phyloP scores from a whole-genome alignment of 1,284 basidiomycete species.

The Vanrija humicola region DNA sequence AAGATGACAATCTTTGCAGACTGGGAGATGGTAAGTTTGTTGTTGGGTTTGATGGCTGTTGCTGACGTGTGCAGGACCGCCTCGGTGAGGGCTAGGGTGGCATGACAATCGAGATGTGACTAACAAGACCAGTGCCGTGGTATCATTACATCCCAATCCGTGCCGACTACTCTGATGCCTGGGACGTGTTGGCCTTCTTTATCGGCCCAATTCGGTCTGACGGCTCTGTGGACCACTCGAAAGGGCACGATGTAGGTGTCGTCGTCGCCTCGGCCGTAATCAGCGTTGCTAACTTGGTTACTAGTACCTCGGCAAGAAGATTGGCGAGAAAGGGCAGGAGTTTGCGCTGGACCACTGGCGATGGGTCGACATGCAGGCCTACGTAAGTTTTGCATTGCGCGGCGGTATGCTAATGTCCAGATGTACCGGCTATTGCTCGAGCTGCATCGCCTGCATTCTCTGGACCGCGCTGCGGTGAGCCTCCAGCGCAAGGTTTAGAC shows the following conservation, averaged over 20 bases:
- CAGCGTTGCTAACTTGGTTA: conserved; percentile 13
- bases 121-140: conserved; percentile 36
- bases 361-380: conserved; percentile 52
- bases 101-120: background rate
- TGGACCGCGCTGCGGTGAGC: conserved; percentile 35
- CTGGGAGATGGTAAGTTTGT: conserved; percentile 45
- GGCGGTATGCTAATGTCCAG: conserved; percentile 12
- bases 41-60: background rate
- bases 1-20: conserved; percentile 51
- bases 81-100: background rate
- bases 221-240: conserved; percentile 38
- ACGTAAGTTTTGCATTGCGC: conserved; percentile 30
- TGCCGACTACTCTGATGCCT: conserved; percentile 51
- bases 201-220: conserved; percentile 44
- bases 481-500: conserved; percentile 8
- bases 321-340: conserved; percentile 50
- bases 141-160: conserved; percentile 52
- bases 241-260: conserved; percentile 15
- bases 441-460: conserved; percentile 36
- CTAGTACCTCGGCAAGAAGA: conserved; percentile 51
- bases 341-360: conserved; percentile 52
- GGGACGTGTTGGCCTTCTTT: conserved; percentile 53
- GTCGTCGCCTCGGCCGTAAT: too few species aligned
- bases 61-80: conserved; percentile 21
- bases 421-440: conserved; percentile 48